Percentiles rank a stretch among this genome's conserved stretches.
These are phyloP conservation scores for Vanrija humicola DNA, from an alignment of 1,284 basidiomycete species.

Conservation along the genomic window DNA sequence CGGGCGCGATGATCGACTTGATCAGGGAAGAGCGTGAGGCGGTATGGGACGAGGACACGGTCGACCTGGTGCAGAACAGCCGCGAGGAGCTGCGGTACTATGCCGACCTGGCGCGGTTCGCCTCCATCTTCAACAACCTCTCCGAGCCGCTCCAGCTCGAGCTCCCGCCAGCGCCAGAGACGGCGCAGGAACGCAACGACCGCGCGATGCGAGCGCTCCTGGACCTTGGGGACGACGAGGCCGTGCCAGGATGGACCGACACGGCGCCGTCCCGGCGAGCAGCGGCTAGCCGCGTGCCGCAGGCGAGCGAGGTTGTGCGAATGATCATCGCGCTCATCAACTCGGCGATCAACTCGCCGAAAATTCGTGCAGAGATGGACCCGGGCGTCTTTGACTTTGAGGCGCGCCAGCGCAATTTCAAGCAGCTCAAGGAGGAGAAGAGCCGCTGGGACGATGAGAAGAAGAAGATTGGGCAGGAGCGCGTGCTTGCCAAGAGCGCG, in stretches of 20 bases:
- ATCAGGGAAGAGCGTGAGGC: conserved; percentile 16
- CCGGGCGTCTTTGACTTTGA: conserved; percentile 1
- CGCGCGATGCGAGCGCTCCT: conserved; percentile 28
- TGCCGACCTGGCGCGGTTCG: conserved; percentile 40
- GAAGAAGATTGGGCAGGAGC: conserved; percentile 30
- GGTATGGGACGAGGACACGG: background rate
- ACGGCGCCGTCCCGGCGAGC: conserved; percentile 24
- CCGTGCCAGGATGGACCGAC: conserved; percentile 27
- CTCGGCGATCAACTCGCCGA: conserved; percentile 16
- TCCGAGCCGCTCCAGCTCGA: conserved; percentile 19
- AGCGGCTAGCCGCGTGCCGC: conserved; percentile 33
- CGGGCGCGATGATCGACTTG: conserved; percentile 34
- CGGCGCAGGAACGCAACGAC: conserved; percentile 18
- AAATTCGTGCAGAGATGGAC: conserved; percentile 26
- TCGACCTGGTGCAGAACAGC: conserved; percentile 6
- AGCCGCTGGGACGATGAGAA: conserved; percentile 29
- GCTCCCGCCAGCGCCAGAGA: conserved; percentile 14
- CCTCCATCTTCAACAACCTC: conserved; percentile 24
- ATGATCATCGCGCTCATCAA: conserved; percentile 40
- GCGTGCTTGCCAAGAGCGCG: conserved; percentile 24
- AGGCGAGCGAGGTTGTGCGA: conserved; percentile 32
- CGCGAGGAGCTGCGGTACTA: conserved; percentile 43
- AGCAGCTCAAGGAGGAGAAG: conserved; percentile 18
- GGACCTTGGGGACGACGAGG: conserved; percentile 25
- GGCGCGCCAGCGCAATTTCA: background rate